Conservation (phyloP, 2,329 filamentous ascomycete species). For the Monilinia fructicola region DNA sequence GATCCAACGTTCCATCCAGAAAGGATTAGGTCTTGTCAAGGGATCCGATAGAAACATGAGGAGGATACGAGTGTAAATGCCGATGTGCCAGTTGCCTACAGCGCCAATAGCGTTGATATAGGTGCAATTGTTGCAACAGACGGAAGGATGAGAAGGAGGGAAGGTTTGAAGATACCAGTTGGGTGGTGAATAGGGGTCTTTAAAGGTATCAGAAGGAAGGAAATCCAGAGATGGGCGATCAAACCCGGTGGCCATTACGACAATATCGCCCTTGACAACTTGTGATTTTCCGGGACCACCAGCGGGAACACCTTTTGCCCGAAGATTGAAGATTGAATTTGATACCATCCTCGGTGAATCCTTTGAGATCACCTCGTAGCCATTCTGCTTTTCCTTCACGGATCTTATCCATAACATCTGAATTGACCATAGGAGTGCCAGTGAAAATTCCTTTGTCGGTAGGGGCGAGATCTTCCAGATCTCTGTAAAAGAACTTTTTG, state of each 20-base stretch:
- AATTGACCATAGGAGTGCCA: conserved; percentile 85
- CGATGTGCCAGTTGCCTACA: conserved; percentile 85
- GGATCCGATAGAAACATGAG: conserved; percentile 85
- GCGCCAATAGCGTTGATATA: conserved; percentile 79
- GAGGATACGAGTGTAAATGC: conserved; percentile 82
- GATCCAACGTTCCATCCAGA: conserved; percentile 84
- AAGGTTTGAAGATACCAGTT: conserved; percentile 91
- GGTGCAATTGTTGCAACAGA: conserved; percentile 77
- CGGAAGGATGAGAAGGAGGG: conserved; percentile 68
- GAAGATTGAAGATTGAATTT: conserved; percentile 71
- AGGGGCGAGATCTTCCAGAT: conserved; percentile 72
- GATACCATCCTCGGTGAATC: conserved; percentile 63
- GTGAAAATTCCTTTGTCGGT: conserved; percentile 72
- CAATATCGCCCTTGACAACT: conserved; percentile 69
- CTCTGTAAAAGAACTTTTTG: conserved; percentile 78
- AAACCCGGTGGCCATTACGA: conserved; percentile 83
- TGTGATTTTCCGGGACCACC: conserved; percentile 69
- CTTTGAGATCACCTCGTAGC: conserved; percentile 76
- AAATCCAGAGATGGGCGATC: conserved; percentile 72
- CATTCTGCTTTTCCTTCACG: conserved; percentile 71
- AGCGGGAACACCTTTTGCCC: conserved; percentile 70
- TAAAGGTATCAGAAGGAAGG: conserved; percentile 70
- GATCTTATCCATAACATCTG: conserved; percentile 73
- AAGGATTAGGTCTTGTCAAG: conserved; percentile 66
- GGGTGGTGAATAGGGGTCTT: conserved; percentile 71